Evolutionary conservation across 768 basidiomycete genomes (phyloP).

Genomic region (Multifurca ochricompacta): DNA sequence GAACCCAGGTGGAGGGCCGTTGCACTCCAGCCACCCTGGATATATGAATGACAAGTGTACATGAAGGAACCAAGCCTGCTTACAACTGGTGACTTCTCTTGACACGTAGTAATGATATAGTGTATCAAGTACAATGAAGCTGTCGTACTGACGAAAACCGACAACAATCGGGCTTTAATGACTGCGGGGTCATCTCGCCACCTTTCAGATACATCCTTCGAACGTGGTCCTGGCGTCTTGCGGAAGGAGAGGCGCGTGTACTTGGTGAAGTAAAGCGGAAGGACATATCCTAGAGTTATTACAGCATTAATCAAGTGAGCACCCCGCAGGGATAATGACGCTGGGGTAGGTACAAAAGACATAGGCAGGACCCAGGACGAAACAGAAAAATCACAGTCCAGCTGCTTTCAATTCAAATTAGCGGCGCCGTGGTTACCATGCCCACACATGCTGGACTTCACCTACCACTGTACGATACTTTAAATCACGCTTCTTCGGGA

Average conservation of each 20-base stretch:
- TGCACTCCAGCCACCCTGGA: slow-evolving; percentile 22
- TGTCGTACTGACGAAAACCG: slow-evolving; percentile 57
- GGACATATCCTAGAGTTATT: slow-evolving; percentile 68
- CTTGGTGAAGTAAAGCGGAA: slow-evolving; percentile 72
- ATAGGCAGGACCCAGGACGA: too few species aligned
- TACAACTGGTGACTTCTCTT: slow-evolving; percentile 19
- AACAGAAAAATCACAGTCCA: too few species aligned
- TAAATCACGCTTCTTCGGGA: too few species aligned
- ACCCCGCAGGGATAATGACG: slow-evolving; percentile 22
- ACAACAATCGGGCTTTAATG: slow-evolving; percentile 68
- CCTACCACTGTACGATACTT: too few species aligned
- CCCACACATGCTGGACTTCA: too few species aligned
- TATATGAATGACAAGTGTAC: background rate
- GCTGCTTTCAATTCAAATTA: too few species aligned
- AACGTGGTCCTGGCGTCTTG: slow-evolving; percentile 24
- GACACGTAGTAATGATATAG: slow-evolving; percentile 31
- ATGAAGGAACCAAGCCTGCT: slow-evolving; percentile 13
- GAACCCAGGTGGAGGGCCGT: slow-evolving; percentile 20
- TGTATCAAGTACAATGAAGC: slow-evolving; percentile 48
- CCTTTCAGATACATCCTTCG: slow-evolving; percentile 35
- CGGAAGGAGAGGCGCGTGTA: slow-evolving; percentile 50
- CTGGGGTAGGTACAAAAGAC: slow-evolving; percentile 19
- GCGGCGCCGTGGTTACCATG: too few species aligned
- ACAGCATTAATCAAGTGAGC: slow-evolving; percentile 51
- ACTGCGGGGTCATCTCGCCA: slow-evolving; percentile 82